These are phyloP conservation scores for Anthracocystis panici-leucophaei DNA, from an alignment of 1,284 basidiomycete species.

Conservation along the genomic window DNA sequence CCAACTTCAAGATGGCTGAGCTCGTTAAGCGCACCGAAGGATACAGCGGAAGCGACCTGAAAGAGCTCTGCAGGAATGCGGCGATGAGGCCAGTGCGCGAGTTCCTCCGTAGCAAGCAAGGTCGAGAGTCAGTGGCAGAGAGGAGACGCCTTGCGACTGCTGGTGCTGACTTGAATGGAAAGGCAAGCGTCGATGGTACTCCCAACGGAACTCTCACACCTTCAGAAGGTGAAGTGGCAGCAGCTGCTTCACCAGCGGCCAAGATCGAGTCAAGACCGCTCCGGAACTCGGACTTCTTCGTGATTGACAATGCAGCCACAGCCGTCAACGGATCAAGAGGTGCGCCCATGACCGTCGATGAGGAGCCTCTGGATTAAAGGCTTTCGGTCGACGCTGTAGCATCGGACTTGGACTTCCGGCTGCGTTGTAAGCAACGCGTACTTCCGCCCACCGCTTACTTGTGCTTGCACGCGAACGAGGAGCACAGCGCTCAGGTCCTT, in stretches of 20 bases:
- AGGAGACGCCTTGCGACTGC: conserved; percentile 32
- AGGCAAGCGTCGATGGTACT: conserved; percentile 29
- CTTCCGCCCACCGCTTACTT: no score
- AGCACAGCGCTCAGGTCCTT: no score
- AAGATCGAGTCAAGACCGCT: conserved; percentile 59
- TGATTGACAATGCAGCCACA: conserved; percentile 55
- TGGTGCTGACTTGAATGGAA: conserved; percentile 20
- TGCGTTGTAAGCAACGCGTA: no score
- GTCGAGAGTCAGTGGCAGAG: conserved; percentile 52
- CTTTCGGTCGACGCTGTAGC: background rate
- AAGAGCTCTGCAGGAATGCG: conserved; percentile 88
- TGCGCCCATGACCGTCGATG: conserved; percentile 49
- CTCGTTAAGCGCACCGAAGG: conserved; percentile 83
- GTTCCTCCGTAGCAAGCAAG: conserved; percentile 62
- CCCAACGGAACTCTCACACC: conserved; percentile 38
- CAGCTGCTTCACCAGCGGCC: conserved; percentile 27
- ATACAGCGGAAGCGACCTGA: conserved; percentile 89
- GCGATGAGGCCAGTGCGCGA: conserved; percentile 70
- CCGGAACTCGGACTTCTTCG: conserved; percentile 65
- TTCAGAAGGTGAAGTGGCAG: conserved; percentile 23
- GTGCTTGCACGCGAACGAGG: no score
- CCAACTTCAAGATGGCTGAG: conserved; percentile 76
- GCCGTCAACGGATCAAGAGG: conserved; percentile 41
- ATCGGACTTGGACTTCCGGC: background rate
- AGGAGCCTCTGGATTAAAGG: conserved; percentile 54